Evolutionary conservation across 345 rosid species (phyloP), one percentile per base, ranked within the genome.

Genomic region (Ceriops decandra): DNA sequence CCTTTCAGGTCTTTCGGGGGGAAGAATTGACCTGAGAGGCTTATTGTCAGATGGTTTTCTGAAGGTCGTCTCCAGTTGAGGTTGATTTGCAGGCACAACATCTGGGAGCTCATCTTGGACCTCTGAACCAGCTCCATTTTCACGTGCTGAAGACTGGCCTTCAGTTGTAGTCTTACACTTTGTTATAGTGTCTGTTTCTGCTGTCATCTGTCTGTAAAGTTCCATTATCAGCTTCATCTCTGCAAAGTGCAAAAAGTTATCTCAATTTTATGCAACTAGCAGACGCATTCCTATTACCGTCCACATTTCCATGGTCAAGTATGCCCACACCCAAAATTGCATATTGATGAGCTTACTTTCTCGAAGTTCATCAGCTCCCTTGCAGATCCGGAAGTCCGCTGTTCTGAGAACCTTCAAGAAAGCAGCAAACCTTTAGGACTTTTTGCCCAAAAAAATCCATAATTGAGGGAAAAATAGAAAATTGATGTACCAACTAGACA

Each of bases 211-310:
- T 65, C 77, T 72, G 82, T 79, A 84, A 31, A 85, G 78, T 54
- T 86, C 85, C 84, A 87, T 64, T 61, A 91, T 64, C 56, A 77
- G 79, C 84, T 84, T 90, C 79, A 86, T 72, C 82, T 82, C 98
- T 90, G 86, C 79, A 66, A 68, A 59, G 32, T 8, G 26, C 8
- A 47, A n/a, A 6, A 17, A 46, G 17, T 51, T 8, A 35, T 33
- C 28, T 26, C 13, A 64, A 16, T 5, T 32, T 26, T 24, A 51
- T 32, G 52, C 2, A 62, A 60, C 53, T 30, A 49, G 30, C 52
- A 33, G 60, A 49, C 0, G 21, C 27, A 2, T 28, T 56, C 15
- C 9, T 24, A 22, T 15, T 24, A 56, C 26, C 24, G 28, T 8
- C 59, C 59, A 56, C 6, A 35, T 27, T 5, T 21, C 3, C 60